phyloP scores from a whole-genome alignment of 352 stramenopile genomes.

The Blastocystis sp. region DNA sequence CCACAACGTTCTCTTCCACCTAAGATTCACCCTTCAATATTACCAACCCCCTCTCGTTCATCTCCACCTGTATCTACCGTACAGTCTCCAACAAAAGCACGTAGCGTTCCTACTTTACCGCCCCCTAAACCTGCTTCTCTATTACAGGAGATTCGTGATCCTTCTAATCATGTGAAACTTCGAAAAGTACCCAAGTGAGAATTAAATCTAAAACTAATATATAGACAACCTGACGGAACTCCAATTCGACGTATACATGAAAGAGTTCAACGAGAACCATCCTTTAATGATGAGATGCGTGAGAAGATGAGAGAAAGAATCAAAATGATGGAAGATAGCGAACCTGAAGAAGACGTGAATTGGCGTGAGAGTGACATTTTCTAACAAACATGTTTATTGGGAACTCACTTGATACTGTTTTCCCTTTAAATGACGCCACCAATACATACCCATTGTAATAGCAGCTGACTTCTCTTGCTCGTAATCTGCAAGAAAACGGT shows the following conservation, averaged over 20 bases:
- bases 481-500: slow-evolving; percentile 28
- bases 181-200: not conserved
- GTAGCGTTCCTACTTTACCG: no score
- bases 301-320: slow-evolving; percentile 26
- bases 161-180: not conserved
- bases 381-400: slow-evolving; percentile 59
- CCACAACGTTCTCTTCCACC: no score
- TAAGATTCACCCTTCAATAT: no score
- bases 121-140: not conserved
- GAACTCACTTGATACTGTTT: not conserved
- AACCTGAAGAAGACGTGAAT: slow-evolving; percentile 46
- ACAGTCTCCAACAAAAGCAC: no score
- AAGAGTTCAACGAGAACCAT: not conserved
- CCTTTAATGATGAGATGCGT: slow-evolving; percentile 35
- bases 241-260: not conserved
- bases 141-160: not conserved
- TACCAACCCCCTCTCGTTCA: no score
- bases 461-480: slow-evolving; percentile 43
- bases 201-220: not conserved
- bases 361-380: slow-evolving; percentile 59
- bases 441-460: slow-evolving; percentile 56
- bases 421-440: slow-evolving; percentile 55
- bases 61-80: no score
- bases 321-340: slow-evolving; percentile 54
- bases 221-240: not conserved